phyloP scores from a whole-genome alignment of 202 grass and related monocot genomes.

The Cymbopogon flexuosus region DNA sequence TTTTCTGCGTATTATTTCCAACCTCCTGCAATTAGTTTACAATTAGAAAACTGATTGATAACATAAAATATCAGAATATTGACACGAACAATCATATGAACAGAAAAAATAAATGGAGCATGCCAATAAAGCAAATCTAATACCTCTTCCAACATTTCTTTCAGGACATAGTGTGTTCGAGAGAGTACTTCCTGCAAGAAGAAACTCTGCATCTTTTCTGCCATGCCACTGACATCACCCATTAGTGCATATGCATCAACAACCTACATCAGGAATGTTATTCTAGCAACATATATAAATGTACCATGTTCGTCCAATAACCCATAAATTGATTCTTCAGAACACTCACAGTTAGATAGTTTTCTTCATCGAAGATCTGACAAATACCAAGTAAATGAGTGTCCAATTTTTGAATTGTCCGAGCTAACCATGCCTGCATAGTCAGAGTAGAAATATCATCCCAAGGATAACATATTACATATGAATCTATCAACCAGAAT shows the following conservation, averaged over 20 bases:
- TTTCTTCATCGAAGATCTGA: slow-evolving; percentile 77
- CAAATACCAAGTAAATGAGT: slow-evolving; percentile 78
- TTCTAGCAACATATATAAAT: background rate
- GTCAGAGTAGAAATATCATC: slow-evolving; percentile 26
- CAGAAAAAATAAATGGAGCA: slow-evolving; percentile 4
- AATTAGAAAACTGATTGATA: slow-evolving; percentile 39
- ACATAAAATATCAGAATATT: slow-evolving; percentile 24
- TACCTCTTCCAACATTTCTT: slow-evolving; percentile 89
- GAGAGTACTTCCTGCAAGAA: slow-evolving; percentile 99
- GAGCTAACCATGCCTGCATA: slow-evolving; percentile 73
- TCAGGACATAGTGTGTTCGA: slow-evolving; percentile 84
- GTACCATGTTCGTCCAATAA: background rate
- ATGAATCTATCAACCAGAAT: slow-evolving; percentile 2
- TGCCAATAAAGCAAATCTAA: slow-evolving; percentile 27
- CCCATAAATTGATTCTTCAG: slow-evolving; percentile 8
- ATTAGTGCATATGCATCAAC: slow-evolving; percentile 95
- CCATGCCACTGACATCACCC: slow-evolving; percentile 92
- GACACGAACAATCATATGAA: slow-evolving; percentile 8
- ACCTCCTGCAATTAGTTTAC: slow-evolving; percentile 69
- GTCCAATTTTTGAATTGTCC: slow-evolving; percentile 86
- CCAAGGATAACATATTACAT: background rate
- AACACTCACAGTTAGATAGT: slow-evolving; percentile 85
- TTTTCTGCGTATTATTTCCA: slow-evolving; percentile 78
- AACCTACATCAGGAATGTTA: slow-evolving; percentile 52
- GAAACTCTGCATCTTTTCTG: slow-evolving; percentile 99